Evolutionary conservation across 441 rosid species (phyloP), one percentile per base, ranked within the genome.

Genomic region (Caryocar brasiliense): DNA sequence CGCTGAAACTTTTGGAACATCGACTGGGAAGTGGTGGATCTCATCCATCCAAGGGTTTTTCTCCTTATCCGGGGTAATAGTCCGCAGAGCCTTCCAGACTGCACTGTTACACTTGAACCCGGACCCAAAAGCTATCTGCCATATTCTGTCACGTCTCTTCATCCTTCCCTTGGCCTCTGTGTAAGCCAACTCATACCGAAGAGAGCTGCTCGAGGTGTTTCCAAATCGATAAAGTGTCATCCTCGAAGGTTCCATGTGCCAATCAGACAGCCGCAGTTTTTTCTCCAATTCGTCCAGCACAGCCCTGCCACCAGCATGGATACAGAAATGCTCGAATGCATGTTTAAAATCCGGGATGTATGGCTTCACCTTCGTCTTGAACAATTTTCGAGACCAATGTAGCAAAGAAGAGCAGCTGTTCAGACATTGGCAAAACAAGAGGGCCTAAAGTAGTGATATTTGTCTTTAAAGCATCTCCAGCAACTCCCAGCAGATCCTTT

Each of bases 1-100:
- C 12, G 50, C 36, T 15, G 70, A 46, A 36, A 66, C 60, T 40
- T 51, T 62, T 2, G 75, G 75, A 58, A 69, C 65, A 34, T 61
- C 72, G 21, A 66, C 75, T 3, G 78, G 78, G 55, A 69, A 73
- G 14, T 59, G 41, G 41, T 73, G 47, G 30, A 73, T 66, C 64
- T 73, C 78, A 27, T 62, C 75, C 56, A 65, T 67, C 77, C 74
- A 72, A 0, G 77, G 77, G 54, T 27, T 72, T 59, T 61, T 64
- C 56, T 64, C 74, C 21, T 66, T 59, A 12, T 54, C 59, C 1
- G 75, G 78, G 37, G 55, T 47, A 6, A 73, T 66, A 3, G 70
- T 62, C 58, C 47, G 44, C 24, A 67, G 46, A 46, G 67, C 72
- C 59, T 57, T 67, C 72, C 72, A 67, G 7, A 67, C 67, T 14